phyloP scores from a whole-genome alignment of 108 stramenopile genomes.

The Chaetoceros muelleri region DNA sequence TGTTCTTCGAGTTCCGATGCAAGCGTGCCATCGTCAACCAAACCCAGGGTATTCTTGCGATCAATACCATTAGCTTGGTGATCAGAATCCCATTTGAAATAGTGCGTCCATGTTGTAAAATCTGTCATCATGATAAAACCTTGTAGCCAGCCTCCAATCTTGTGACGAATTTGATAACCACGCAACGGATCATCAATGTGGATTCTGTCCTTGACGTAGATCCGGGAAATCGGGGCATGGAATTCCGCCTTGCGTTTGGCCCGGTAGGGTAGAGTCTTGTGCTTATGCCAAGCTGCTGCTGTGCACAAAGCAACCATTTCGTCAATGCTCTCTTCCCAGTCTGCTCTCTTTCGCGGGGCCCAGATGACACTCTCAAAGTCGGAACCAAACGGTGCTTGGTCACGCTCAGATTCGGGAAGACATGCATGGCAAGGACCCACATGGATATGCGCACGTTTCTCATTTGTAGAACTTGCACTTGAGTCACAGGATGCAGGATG shows the following conservation, averaged over 20 bases:
- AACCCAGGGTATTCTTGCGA: not conserved
- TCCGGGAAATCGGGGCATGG: constrained; percentile 29
- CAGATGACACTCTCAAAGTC: constrained; percentile 28
- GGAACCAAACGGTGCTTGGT: constrained; percentile 6
- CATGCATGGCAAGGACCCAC: not conserved
- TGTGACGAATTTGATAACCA: constrained; percentile 53
- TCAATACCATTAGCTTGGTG: constrained; percentile 28
- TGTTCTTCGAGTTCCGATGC: constrained; percentile 25
- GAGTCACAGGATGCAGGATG: not conserved
- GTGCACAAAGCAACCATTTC: constrained; percentile 49
- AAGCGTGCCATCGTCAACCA: constrained; percentile 26
- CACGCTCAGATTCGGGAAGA: not conserved
- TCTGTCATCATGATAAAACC: constrained; percentile 55
- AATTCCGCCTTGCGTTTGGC: not conserved
- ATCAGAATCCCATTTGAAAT: constrained; percentile 45
- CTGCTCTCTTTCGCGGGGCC: constrained; percentile 31
- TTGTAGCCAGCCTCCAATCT: constrained; percentile 49
- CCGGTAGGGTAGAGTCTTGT: constrained; percentile 3
- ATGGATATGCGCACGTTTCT: not conserved
- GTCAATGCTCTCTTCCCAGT: constrained; percentile 52
- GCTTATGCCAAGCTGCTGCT: constrained; percentile 26
- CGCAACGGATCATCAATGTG: constrained; percentile 65
- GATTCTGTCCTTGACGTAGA: constrained; percentile 59
- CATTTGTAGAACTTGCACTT: not conserved
- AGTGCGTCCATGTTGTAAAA: constrained; percentile 61